Percentiles rank a stretch among this genome's conserved stretches.
phyloP scores from a whole-genome alignment of 371 early-diverging fungal genomes.

The Phascolomyces articulosus region DNA sequence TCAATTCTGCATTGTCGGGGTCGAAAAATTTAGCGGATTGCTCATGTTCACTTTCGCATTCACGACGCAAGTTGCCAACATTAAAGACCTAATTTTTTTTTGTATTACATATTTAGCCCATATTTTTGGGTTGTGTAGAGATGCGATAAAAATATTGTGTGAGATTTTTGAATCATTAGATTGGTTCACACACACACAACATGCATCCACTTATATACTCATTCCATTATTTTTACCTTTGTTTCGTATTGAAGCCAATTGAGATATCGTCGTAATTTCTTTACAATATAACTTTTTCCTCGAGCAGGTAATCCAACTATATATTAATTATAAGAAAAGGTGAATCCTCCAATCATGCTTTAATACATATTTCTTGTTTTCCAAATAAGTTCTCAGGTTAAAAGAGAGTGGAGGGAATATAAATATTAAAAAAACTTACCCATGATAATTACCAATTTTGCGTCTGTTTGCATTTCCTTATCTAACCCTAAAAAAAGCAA shows the following conservation, averaged over 20 bases:
- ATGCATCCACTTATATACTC: too few species aligned
- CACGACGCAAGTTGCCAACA: constrained; percentile 85
- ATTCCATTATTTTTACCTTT: constrained; percentile 36
- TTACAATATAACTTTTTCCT: constrained; percentile 89
- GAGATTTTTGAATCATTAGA: too few species aligned
- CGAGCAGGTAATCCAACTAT: constrained; percentile 86
- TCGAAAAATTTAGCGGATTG: constrained; percentile 73
- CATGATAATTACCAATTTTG: constrained; percentile 67
- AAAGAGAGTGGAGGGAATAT: too few species aligned
- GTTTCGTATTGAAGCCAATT: constrained; percentile 73
- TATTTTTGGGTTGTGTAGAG: too few species aligned
- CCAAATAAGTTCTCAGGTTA: too few species aligned
- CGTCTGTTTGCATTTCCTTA: constrained; percentile 42
- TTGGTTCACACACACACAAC: background rate
- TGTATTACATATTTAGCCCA: background rate
- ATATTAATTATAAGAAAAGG: too few species aligned
- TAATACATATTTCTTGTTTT: background rate
- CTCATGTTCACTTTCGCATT: constrained; percentile 41
- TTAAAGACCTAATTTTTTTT: constrained; percentile 70
- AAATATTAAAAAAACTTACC: constrained; percentile 42
- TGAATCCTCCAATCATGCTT: too few species aligned
- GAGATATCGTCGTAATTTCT: constrained; percentile 81
- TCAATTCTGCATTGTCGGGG: constrained; percentile 73
- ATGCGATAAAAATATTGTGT: too few species aligned
- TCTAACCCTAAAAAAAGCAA: constrained; percentile 28